phyloP scores from a whole-genome alignment of 129 eudicot species.

The Deinandra increscens region DNA sequence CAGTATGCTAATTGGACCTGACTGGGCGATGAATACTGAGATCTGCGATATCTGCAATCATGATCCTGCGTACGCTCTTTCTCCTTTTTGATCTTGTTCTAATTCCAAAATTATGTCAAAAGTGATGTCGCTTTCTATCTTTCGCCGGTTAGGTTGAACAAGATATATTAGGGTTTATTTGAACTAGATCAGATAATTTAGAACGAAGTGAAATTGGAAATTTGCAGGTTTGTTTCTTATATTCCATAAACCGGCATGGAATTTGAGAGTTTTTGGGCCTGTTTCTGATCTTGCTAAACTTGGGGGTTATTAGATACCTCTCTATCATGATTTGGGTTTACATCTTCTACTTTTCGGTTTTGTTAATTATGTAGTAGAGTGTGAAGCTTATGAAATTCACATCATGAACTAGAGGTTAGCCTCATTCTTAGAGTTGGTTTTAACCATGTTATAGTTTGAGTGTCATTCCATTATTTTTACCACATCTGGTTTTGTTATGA shows the following conservation, averaged over 20 bases:
- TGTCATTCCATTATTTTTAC: neutral
- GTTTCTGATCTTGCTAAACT: constrained; percentile 15
- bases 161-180: constrained; percentile 1
- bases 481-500: constrained; percentile 6
- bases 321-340: constrained; percentile 7
- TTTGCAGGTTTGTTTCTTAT: neutral
- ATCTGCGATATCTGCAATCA: constrained; percentile 56
- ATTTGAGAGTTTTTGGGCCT: constrained; percentile 12
- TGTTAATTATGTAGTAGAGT: neutral
- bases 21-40: constrained; percentile 59
- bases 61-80: constrained; percentile 41
- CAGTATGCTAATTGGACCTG: constrained; percentile 54
- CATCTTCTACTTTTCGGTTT: neutral
- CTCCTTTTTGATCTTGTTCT: neutral
- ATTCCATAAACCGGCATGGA: neutral
- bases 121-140: neutral
- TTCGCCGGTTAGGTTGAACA: constrained; percentile 11
- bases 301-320: neutral
- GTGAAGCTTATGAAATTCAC: neutral
- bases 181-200: neutral
- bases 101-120: neutral
- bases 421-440: neutral
- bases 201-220: constrained; percentile 1
- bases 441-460: neutral
- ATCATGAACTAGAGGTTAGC: constrained; percentile 12